These are phyloP conservation scores for Pisolithus tinctorius DNA, from an alignment of 768 basidiomycete genomes.

Conservation along the genomic window DNA sequence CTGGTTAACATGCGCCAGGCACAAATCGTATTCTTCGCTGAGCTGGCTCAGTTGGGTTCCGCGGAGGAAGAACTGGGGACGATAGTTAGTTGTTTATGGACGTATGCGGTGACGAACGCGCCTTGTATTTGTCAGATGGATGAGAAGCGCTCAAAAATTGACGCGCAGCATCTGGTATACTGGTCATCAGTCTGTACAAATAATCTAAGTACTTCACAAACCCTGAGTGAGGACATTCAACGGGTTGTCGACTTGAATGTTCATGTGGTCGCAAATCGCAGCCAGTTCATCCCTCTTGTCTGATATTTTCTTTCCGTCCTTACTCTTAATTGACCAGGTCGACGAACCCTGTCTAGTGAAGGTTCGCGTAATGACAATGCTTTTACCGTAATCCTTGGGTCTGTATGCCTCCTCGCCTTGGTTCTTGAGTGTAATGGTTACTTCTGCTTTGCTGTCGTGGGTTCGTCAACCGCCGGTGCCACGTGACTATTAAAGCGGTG, in stretches of 20 bases:
- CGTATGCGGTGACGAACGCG: slow-evolving; percentile 23
- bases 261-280: slow-evolving; percentile 91
- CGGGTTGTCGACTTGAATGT: slow-evolving; percentile 94
- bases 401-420: slow-evolving; percentile 86
- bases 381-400: slow-evolving; percentile 77
- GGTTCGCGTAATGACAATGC: slow-evolving; percentile 75
- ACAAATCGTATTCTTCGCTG: slow-evolving; percentile 76
- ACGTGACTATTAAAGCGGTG: slow-evolving; percentile 5
- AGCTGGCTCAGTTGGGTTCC: slow-evolving; percentile 91
- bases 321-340: slow-evolving; percentile 76
- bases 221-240: slow-evolving; percentile 93
- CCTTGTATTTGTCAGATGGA: slow-evolving; percentile 85
- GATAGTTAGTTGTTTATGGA: slow-evolving; percentile 1
- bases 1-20: slow-evolving; percentile 63
- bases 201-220: slow-evolving; percentile 11
- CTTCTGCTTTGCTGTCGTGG: slow-evolving; percentile 41
- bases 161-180: slow-evolving; percentile 27
- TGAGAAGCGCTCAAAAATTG: slow-evolving; percentile 83
- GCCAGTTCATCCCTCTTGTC: slow-evolving; percentile 80
- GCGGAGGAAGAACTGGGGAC: slow-evolving; percentile 77
- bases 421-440: slow-evolving; percentile 81
- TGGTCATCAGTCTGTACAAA: not conserved
- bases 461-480: slow-evolving; percentile 12
- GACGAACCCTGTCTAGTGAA: slow-evolving; percentile 73
- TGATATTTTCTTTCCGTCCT: slow-evolving; percentile 58